Percentiles rank a stretch among this genome's conserved stretches.
These are phyloP conservation scores for Meripilus lineatus DNA, from an alignment of 1,284 basidiomycete genomes.

Conservation along the genomic window DNA sequence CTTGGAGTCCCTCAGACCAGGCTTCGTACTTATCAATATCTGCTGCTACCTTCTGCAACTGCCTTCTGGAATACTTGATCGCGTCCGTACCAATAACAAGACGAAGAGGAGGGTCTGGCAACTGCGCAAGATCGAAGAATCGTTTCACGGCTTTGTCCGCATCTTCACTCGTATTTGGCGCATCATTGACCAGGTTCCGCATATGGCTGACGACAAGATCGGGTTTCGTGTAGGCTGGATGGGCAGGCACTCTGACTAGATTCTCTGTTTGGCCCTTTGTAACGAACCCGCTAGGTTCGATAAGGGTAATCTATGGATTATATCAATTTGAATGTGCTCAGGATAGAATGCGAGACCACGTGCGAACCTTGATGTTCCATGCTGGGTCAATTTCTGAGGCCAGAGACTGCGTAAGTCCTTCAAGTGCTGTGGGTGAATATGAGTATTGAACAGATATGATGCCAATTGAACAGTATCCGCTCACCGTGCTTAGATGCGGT, in stretches of 20 bases:
- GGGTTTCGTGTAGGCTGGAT: no score
- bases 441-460: not conserved
- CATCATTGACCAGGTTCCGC: no score
- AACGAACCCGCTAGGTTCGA: not conserved
- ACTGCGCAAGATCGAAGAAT: conserved; percentile 2
- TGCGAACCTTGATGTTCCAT: conserved; percentile 31
- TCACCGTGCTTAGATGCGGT: conserved; percentile 19
- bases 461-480: not conserved
- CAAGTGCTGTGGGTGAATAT: conserved; percentile 24
- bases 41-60: no score
- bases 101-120: conserved; percentile 8
- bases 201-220: no score
- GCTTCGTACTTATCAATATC: no score
- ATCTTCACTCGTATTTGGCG: no score
- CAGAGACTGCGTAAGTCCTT: conserved; percentile 22
- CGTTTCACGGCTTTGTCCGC: conserved; percentile 4
- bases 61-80: no score
- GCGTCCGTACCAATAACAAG: conserved; percentile 10
- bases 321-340: no score
- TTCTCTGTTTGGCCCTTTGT: no score
- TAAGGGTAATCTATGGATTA: not conserved
- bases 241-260: no score
- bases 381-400: conserved; percentile 22
- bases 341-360: no score
- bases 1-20: no score